Evolutionary conservation across 306 rosid species (phyloP).

Genomic region (Begonia loranthoides): DNA sequence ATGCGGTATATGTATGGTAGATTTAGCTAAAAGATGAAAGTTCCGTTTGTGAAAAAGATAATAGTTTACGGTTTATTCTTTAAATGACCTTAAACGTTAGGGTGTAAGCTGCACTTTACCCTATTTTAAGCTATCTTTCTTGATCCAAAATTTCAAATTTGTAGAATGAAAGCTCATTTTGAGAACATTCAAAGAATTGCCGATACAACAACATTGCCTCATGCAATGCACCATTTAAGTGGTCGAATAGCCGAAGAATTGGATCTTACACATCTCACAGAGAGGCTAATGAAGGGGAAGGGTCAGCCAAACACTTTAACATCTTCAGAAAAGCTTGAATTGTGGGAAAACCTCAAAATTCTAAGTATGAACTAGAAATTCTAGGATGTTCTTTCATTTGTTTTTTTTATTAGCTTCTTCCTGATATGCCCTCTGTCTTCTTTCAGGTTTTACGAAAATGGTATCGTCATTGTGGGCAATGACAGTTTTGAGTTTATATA

Average conservation of each 20-base stretch:
- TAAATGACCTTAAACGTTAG: too few species aligned
- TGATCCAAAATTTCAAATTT: not conserved
- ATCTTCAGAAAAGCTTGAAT: conserved; percentile 54
- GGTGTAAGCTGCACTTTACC: too few species aligned
- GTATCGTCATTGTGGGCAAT: conserved; percentile 70
- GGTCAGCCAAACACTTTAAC: conserved; percentile 56
- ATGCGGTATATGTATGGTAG: too few species aligned
- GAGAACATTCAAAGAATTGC: conserved; percentile 81
- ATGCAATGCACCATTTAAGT: conserved; percentile 49
- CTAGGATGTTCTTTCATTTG: too few species aligned
- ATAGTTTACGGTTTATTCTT: too few species aligned
- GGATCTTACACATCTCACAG: conserved; percentile 72
- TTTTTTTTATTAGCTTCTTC: too few species aligned
- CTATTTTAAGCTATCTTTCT: too few species aligned
- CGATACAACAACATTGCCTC: conserved; percentile 76
- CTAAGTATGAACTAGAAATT: conserved; percentile 38
- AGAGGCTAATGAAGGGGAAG: conserved; percentile 70
- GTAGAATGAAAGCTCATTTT: conserved; percentile 89
- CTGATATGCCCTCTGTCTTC: too few species aligned
- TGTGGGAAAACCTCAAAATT: conserved; percentile 80
- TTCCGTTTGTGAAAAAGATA: too few species aligned
- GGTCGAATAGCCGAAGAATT: conserved; percentile 59
- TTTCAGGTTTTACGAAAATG: conserved; percentile 84
- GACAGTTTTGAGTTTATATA: conserved; percentile 70
- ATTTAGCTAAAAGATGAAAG: too few species aligned